Percentiles rank a stretch among this genome's conserved stretches.
Conservation (phyloP, 345 rosid species). For the Citrus glauca region DNA sequence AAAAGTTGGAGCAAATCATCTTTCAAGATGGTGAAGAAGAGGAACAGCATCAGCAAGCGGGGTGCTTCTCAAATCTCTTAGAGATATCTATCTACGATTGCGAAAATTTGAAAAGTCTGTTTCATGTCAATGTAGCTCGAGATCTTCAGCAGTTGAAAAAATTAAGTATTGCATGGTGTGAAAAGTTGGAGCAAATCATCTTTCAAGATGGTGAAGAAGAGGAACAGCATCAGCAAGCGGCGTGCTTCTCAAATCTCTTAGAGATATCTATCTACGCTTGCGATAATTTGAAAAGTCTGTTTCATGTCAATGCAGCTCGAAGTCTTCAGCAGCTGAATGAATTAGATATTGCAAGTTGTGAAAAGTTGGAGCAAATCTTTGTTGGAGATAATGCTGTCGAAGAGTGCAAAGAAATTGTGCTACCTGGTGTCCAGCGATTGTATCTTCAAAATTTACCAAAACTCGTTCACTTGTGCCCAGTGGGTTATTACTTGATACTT, state of each 20-base stretch:
- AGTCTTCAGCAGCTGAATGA: background rate
- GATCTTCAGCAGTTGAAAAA: too few species aligned
- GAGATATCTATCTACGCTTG: too few species aligned
- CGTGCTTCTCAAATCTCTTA: too few species aligned
- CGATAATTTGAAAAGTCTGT: background rate
- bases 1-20: background rate
- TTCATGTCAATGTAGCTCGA: too few species aligned
- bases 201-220: too few species aligned
- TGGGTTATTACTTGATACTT: background rate
- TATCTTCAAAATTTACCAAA: accelerated
- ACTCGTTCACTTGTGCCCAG: background rate
- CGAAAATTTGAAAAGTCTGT: too few species aligned
- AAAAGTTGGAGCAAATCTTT: background rate
- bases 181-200: background rate
- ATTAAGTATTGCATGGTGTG: too few species aligned
- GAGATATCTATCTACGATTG: too few species aligned
- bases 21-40: too few species aligned
- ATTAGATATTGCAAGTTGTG: accelerated
- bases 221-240: too few species aligned
- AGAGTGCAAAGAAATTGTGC: background rate
- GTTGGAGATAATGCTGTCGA: background rate
- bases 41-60: too few species aligned
- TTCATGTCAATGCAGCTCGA: background rate
- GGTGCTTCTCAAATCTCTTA: too few species aligned
- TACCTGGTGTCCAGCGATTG: accelerated